Base-by-base conservation (phyloP, 805 yeast genomes). In the Lipomyces kockii region DNA sequence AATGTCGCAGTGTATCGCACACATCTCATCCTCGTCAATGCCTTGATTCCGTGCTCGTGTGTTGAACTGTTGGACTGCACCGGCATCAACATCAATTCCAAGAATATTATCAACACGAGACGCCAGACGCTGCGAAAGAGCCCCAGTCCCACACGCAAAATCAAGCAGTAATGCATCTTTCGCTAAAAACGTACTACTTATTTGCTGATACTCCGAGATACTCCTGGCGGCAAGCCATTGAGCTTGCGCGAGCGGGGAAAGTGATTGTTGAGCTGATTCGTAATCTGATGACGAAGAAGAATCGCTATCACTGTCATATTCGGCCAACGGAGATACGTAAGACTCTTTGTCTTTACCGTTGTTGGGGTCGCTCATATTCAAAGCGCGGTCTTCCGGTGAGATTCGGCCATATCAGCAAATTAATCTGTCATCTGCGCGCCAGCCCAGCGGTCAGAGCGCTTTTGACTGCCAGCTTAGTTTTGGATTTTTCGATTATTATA, bases 101-200 rank as follows among this genome's bases (percentile, higher is more conserved):
- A 67, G 20, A 17, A 68, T 25, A 14, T 27, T 52, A n/a, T 60
- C 63, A 22, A 37, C 53, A 22, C 60, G 29, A 20, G 59, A 52
- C 17, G 68, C 70, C 11, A 68, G 52, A 12, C 17, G 49, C n/a
- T 61, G 70, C n/a, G 70, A 60, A 5, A 68, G 25, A n/a, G 65
- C 62, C 29, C 71, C 71, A 6, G 68, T n/a, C 20, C 70, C 70
- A 39, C 71, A 68, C 7, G 68, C 70, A 34, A 68, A 68, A 27
- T 68, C 71, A 2, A 68, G 59, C 17, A 68, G 5, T 12, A 37
- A 17, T 6, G 65, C n/a, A 39, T 49, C 61, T 8, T n/a, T 29
- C 2, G 53, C 27, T 4, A 32, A 25, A 2, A 58, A 6, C 1
- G 29, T 22, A 12, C 57, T 2, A 8, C 59, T 55, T 34, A 60